A percentile compares a stretch with the other conserved stretches of the same genome.
phyloP scores from a whole-genome alignment of 306 rosid species.

The Trichosanthes cucumerina region DNA sequence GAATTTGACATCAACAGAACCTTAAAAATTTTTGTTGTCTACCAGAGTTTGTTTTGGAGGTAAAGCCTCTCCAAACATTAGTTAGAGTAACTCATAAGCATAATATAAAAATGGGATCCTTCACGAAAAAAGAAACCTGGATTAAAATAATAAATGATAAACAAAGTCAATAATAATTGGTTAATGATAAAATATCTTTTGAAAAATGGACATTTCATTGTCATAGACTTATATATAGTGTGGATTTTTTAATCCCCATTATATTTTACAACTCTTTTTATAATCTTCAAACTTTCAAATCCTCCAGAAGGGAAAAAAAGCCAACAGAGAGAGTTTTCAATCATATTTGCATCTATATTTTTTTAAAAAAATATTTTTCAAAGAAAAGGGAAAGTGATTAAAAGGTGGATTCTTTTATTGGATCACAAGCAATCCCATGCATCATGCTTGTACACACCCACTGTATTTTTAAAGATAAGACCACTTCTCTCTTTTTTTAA shows the following conservation, averaged over 20 bases:
- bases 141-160: not conserved
- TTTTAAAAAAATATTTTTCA: not conserved
- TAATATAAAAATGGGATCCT: not conserved
- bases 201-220: not conserved
- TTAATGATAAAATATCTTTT: not conserved
- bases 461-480: not conserved
- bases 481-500: not conserved
- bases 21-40: not conserved
- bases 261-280: not conserved
- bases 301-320: not conserved
- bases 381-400: not conserved
- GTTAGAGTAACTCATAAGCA: not conserved
- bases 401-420: conserved; percentile 5
- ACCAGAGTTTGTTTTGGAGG: not conserved
- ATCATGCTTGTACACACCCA: not conserved
- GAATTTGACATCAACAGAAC: no score
- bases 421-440: conserved; percentile 2
- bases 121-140: not conserved
- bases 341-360: not conserved
- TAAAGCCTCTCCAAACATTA: not conserved
- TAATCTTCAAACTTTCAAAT: not conserved
- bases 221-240: not conserved
- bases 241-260: not conserved
- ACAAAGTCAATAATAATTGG: not conserved
- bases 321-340: not conserved